Conservation (phyloP, 495 filamentous ascomycete species). For the Neurospora sp. region DNA sequence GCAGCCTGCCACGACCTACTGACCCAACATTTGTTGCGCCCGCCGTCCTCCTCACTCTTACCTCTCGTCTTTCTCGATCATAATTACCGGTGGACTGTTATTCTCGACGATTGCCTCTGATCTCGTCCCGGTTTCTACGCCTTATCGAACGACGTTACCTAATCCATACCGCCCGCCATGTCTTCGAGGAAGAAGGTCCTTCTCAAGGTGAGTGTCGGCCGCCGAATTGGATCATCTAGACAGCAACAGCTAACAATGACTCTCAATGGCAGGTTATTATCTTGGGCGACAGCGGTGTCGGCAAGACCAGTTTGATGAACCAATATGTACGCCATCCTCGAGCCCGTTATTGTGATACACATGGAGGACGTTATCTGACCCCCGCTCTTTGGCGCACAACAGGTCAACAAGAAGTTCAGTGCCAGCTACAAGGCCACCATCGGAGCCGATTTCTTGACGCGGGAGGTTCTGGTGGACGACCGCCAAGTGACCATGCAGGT, state of each 20-base stretch:
- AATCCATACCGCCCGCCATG: slow-evolving; percentile 42
- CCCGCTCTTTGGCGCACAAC: not conserved
- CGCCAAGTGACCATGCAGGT: slow-evolving; percentile 98
- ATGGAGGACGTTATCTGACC: slow-evolving; percentile 1
- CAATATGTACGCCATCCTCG: slow-evolving; percentile 77
- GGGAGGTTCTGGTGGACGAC: slow-evolving; percentile 96
- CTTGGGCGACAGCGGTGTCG: slow-evolving; percentile 93
- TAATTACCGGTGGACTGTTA: not conserved
- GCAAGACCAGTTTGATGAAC: slow-evolving; percentile 99
- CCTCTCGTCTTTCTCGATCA: not conserved
- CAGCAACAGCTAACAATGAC: not conserved
- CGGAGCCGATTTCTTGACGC: slow-evolving; percentile 96
- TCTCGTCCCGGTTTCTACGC: not conserved
- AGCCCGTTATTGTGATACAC: not conserved
- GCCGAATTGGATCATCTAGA: not conserved
- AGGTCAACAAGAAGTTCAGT: slow-evolving; percentile 99
- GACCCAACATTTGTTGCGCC: slow-evolving; percentile 1
- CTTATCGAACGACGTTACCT: slow-evolving; percentile 3
- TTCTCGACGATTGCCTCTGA: not conserved
- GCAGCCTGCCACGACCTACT: not conserved
- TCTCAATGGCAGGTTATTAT: slow-evolving; percentile 71
- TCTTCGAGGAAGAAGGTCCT: slow-evolving; percentile 94
- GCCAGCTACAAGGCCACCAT: slow-evolving; percentile 99
- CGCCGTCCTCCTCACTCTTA: not conserved
- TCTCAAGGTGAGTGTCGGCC: slow-evolving; percentile 60